Evolutionary conservation across 768 basidiomycete genomes (phyloP), one percentile per base, ranked within the genome.

Genomic region (Termitomyces eurrhizus): DNA sequence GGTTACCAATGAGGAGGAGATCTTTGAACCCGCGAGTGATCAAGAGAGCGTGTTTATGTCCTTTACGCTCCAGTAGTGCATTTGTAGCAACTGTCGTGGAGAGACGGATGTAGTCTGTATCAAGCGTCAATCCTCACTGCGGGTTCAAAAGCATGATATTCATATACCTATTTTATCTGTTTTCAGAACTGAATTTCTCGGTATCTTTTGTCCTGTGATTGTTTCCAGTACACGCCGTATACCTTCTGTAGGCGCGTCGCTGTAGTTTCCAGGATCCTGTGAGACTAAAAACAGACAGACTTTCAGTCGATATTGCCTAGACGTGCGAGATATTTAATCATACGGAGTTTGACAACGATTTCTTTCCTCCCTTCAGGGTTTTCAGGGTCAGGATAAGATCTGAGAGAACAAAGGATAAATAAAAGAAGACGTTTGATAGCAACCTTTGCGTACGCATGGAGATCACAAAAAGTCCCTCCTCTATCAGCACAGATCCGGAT

Each of bases 81-180:
- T 98, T 98, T 18, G 96, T 98, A 0, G 95, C 95, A 4, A 98
- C 93, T 0, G 96, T 98, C 0, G 95, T 97, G 0, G 92, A 94
- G 8, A 96, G 77, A 18, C 94, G 85, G 63, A 96, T 93, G 69
- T 93, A 95, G 68, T 96, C 94, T 93, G 61, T 12, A 50, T 32
- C 46, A 49, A 33, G 16, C n/a, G 41, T 42, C 16, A 49, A 29
- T 33, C 24, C 3, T 33, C 33, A 16, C 13, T 21, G 4, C 16
- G 12, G 12, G 24, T 6, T 29, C 26, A 33, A 12, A 41, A 37
- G 9, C 1, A 39, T 46, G 37, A 33, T 52, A n/a, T 56, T 18
- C 24, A 16, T 44, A 14, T 57, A 90, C 92, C 92, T 59, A 93
- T 92, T 73, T 92, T 93, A 64, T 87, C 83, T 5, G 90, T 93